A percentile compares a stretch with the other conserved stretches of the same genome.
These are phyloP conservation scores for Xylaria digitata DNA, from an alignment of 2,329 filamentous ascomycete genomes.

Conservation along the genomic window DNA sequence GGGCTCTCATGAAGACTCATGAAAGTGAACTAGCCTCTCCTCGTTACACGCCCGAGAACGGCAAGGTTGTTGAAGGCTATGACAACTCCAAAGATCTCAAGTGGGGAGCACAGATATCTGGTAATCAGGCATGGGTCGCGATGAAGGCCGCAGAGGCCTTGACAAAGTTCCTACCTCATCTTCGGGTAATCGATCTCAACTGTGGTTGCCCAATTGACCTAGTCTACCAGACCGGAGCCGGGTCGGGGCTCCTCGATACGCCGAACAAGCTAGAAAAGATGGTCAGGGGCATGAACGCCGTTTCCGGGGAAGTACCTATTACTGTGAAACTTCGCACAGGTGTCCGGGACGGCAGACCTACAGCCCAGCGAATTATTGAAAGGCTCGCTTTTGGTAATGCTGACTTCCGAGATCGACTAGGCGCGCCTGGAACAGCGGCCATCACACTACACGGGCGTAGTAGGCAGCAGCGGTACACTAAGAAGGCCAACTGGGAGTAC, in stretches of 20 bases:
- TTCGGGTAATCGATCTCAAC: slow-evolving; percentile 94
- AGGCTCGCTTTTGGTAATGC: slow-evolving; percentile 83
- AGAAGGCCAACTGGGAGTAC: slow-evolving; percentile 92
- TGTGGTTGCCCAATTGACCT: slow-evolving; percentile 98
- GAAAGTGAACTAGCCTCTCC: slow-evolving; percentile 82
- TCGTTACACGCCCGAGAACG: slow-evolving; percentile 65
- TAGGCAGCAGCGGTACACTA: slow-evolving; percentile 93
- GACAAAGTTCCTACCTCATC: slow-evolving; percentile 78
- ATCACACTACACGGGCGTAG: slow-evolving; percentile 94
- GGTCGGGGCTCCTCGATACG: slow-evolving; percentile 90
- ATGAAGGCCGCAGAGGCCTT: slow-evolving; percentile 89
- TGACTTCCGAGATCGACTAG: slow-evolving; percentile 76
- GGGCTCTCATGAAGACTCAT: slow-evolving; percentile 94
- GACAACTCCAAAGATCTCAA: slow-evolving; percentile 84
- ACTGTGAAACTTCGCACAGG: slow-evolving; percentile 96
- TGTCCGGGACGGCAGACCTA: slow-evolving; percentile 81
- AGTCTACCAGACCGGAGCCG: slow-evolving; percentile 87
- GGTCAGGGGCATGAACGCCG: slow-evolving; percentile 92
- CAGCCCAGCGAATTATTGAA: slow-evolving; percentile 82
- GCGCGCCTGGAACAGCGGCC: slow-evolving; percentile 88
- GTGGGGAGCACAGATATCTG: slow-evolving; percentile 93
- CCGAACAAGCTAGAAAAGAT: slow-evolving; percentile 93
- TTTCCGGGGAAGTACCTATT: slow-evolving; percentile 90
- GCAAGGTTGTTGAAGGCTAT: slow-evolving; percentile 76
- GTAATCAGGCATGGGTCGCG: slow-evolving; percentile 90